Base-by-base conservation (phyloP, 345 rosid species). In the Euclidium syriacum region DNA sequence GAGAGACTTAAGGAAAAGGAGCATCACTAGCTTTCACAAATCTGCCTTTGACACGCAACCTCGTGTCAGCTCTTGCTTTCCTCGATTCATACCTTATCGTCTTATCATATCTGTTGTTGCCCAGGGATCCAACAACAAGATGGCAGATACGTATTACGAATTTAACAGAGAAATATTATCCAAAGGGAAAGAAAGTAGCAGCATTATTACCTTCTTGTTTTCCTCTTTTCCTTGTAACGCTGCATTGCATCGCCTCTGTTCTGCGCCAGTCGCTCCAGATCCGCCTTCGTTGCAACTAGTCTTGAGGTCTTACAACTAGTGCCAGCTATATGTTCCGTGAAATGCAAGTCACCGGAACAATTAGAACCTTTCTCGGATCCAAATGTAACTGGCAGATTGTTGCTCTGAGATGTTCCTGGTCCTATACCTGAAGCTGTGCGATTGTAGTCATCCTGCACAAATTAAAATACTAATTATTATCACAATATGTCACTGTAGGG, bases 201-300 rank as follows among this genome's bases (percentile, higher is more conserved):
- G 55, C 12, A 26, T 2, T 24, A n/a, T n/a, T 64, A 89, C 99
- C 97, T 92, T 64, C 99, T 71, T 22, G 62, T 84, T 70, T 89
- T 89, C 68, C 74, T 89, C 81, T 92, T 92, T 79, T 92, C 97
- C 79, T 85, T 92, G 87, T 92, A 92, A 5, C 97, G 89, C 32
- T 77, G 86, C 97, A 92, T 85, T 27, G 99, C 99, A 27, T 76
- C 68, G 47, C 88, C 99, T 66, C 97, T 79, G 72, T 85, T 79
- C 52, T 85, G 85, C 6, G 88, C 89, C 41, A 85, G 74, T 29
- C 71, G 70, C 57, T 83, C 86, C 52, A 75, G 65, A 47, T 86
- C 90, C 27, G 82, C 83, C 65, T 72, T 89, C 29, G 79, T 75
- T 50, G 79, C 75, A 26, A 73, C 60, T 25, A 72, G 48, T 46